These are phyloP conservation scores for Aspergillus latus DNA, from an alignment of 2,329 filamentous ascomycete species.

Conservation along the genomic window DNA sequence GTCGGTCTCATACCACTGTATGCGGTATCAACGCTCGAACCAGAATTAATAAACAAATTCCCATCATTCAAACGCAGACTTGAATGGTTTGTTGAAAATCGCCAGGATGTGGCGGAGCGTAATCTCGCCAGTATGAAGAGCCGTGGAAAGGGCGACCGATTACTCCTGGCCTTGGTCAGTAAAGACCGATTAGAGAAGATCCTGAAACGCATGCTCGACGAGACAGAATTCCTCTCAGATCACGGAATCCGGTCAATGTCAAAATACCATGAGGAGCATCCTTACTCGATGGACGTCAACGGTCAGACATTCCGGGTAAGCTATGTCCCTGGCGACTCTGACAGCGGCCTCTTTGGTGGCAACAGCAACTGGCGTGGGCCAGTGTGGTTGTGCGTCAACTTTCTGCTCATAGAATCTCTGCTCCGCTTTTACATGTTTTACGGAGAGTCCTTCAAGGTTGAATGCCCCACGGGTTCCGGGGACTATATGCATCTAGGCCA, in stretches of 20 bases:
- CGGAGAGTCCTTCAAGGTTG: constrained; percentile 80
- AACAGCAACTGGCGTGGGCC: constrained; percentile 98
- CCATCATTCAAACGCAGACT: constrained; percentile 90
- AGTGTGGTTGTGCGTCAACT: constrained; percentile 96
- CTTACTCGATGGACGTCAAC: constrained; percentile 94
- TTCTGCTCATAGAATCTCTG: constrained; percentile 89
- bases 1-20: constrained; percentile 94
- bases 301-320: constrained; percentile 83
- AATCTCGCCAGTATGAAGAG: constrained; percentile 93
- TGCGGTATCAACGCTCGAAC: constrained; percentile 87
- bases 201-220: constrained; percentile 85
- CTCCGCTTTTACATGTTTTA: constrained; percentile 97
- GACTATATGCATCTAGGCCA: constrained; percentile 95
- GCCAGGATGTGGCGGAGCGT: constrained; percentile 79
- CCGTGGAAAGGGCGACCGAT: constrained; percentile 83
- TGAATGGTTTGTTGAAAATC: constrained; percentile 91
- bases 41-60: constrained; percentile 86
- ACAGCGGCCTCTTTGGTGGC: constrained; percentile 90
- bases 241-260: constrained; percentile 91
- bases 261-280: constrained; percentile 84
- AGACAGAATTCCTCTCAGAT: constrained; percentile 86
- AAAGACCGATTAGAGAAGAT: constrained; percentile 90
- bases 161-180: constrained; percentile 86
- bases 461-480: constrained; percentile 90
- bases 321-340: constrained; percentile 93